phyloP scores from a whole-genome alignment of 176 grass and related monocot genomes.

The Oryza meridionalis region DNA sequence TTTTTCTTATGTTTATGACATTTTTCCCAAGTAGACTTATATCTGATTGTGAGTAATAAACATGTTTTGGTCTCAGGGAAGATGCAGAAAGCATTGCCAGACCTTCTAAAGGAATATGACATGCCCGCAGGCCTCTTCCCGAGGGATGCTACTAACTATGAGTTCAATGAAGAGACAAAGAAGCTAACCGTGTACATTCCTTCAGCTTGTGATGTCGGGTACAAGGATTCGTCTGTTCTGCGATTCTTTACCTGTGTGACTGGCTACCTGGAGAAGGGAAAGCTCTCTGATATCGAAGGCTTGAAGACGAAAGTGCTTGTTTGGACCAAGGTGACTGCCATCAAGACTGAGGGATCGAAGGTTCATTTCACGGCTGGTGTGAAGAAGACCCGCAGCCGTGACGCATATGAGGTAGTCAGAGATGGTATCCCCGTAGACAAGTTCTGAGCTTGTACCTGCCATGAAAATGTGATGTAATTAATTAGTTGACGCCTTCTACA shows the following conservation, averaged over 20 bases:
- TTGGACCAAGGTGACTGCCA: constrained; percentile 79
- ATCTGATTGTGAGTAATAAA: constrained; percentile 10
- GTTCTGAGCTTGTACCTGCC: constrained; percentile 58
- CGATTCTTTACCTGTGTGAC: constrained; percentile 88
- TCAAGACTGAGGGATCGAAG: constrained; percentile 77
- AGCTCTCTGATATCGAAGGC: constrained; percentile 80
- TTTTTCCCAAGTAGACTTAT: not conserved
- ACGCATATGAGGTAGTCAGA: constrained; percentile 84
- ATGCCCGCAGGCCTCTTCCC: constrained; percentile 87
- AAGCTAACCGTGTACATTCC: constrained; percentile 83
- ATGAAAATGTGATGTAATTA: constrained; percentile 44
- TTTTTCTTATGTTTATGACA: constrained; percentile 1
- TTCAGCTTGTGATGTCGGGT: constrained; percentile 80
- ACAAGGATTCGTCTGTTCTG: constrained; percentile 89
- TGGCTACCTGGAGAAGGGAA: constrained; percentile 88
- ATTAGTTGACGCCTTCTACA: constrained; percentile 1
- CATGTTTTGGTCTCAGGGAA: constrained; percentile 60
- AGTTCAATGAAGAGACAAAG: constrained; percentile 86
- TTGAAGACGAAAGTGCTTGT: constrained; percentile 88
- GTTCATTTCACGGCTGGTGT: constrained; percentile 74
- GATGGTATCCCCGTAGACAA: constrained; percentile 83
- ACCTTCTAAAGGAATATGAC: constrained; percentile 83
- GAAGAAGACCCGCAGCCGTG: constrained; percentile 74
- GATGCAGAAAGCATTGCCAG: constrained; percentile 86
- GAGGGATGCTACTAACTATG: constrained; percentile 86